Percentiles rank a stretch among this genome's conserved stretches.
These are phyloP conservation scores for Pulicaria dysenterica DNA, from an alignment of 129 eudicot genomes.

Conservation along the genomic window DNA sequence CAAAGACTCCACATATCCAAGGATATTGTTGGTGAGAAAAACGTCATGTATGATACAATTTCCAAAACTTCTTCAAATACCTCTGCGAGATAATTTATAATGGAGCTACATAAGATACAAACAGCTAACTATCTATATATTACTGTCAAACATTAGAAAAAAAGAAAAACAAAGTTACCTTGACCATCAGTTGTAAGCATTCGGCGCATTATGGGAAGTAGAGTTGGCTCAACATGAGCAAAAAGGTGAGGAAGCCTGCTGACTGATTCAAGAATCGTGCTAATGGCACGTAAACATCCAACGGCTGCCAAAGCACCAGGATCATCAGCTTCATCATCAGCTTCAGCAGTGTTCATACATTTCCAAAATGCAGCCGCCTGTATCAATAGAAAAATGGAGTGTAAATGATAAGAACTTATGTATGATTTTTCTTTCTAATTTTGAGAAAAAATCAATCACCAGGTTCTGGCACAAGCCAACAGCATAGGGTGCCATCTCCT, in stretches of 20 bases:
- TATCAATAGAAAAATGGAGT: not conserved
- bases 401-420: not conserved
- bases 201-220: constrained; percentile 87
- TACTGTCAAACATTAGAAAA: no score
- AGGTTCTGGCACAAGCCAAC: constrained; percentile 92
- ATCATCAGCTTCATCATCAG: constrained; percentile 90
- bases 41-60: constrained; percentile 92
- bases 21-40: constrained; percentile 84
- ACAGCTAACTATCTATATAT: no score
- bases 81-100: constrained; percentile 52
- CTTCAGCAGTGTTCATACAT: constrained; percentile 84
- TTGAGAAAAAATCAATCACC: constrained; percentile 41
- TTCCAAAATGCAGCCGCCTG: constrained; percentile 98
- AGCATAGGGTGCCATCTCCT: constrained; percentile 99
- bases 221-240: constrained; percentile 74
- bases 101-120: not conserved
- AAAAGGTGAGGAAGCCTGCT: constrained; percentile 86
- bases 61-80: constrained; percentile 92
- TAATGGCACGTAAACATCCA: constrained; percentile 92
- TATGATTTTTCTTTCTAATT: not conserved
- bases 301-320: constrained; percentile 97
- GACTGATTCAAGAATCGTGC: constrained; percentile 91
- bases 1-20: constrained; percentile 97
- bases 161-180: constrained; percentile 43
- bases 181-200: constrained; percentile 97